Percentiles rank a stretch among this genome's conserved stretches.
Conservation (phyloP, 1,284 basidiomycete species). For the Meira miltonrushii region DNA sequence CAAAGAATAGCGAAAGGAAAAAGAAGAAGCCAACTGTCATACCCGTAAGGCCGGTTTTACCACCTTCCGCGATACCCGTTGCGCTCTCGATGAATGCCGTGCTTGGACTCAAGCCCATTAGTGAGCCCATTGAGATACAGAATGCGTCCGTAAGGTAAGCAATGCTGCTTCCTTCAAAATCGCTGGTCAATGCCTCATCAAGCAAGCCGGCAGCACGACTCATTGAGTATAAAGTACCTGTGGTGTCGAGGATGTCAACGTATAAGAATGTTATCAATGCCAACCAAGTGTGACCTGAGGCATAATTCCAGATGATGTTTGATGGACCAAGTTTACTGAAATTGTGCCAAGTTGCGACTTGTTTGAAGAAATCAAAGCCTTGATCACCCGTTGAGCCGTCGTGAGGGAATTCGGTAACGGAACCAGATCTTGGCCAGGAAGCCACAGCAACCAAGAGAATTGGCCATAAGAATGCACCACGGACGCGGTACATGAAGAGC, state of each 20-base stretch:
- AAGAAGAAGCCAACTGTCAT: slow-evolving; percentile 71
- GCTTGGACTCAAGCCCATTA: slow-evolving; percentile 79
- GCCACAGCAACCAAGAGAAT: slow-evolving; percentile 81
- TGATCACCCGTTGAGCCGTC: slow-evolving; percentile 62
- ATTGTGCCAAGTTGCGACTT: slow-evolving; percentile 67
- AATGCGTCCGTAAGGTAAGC: slow-evolving; percentile 69
- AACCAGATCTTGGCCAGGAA: slow-evolving; percentile 75
- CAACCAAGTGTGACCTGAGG: slow-evolving; percentile 75
- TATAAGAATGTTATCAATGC: slow-evolving; percentile 77
- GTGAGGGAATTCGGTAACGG: slow-evolving; percentile 78
- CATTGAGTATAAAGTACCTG: slow-evolving; percentile 82
- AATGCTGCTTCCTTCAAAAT: slow-evolving; percentile 79
- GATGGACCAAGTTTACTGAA: slow-evolving; percentile 56
- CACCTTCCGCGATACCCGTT: slow-evolving; percentile 64
- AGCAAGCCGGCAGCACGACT: slow-evolving; percentile 84
- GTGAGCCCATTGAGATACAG: slow-evolving; percentile 71
- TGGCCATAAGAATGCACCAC: slow-evolving; percentile 71
- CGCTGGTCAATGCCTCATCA: slow-evolving; percentile 69
- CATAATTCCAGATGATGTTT: slow-evolving; percentile 59
- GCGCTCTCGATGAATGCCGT: slow-evolving; percentile 80
- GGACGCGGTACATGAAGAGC: slow-evolving; percentile 77
- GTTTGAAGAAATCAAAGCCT: slow-evolving; percentile 78
- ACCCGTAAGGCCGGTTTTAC: slow-evolving; percentile 78
- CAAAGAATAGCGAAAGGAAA: slow-evolving; percentile 69
- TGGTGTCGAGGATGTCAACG: slow-evolving; percentile 61